Conservation (phyloP, 1,139 yeast species). For the Dujonia santamariae region DNA sequence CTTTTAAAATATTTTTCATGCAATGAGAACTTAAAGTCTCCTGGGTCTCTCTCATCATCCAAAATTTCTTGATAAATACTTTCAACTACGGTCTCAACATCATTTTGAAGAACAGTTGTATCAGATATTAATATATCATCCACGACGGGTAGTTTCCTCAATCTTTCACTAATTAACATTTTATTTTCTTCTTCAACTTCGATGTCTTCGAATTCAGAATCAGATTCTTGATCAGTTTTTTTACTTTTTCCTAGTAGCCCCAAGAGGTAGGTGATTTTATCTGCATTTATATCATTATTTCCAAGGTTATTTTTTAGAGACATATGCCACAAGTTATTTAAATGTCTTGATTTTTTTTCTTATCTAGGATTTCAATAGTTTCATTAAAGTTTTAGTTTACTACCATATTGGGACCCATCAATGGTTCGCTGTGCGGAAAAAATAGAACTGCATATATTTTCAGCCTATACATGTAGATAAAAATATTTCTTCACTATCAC, state of each 20-base stretch:
- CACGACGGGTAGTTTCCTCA: constrained; percentile 12
- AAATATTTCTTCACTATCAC: no score
- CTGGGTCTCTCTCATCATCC: constrained; percentile 13
- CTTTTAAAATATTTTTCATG: constrained; percentile 17
- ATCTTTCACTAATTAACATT: constrained; percentile 11
- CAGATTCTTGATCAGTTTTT: constrained; percentile 8
- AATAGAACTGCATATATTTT: no score
- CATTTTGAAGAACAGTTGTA: constrained; percentile 40
- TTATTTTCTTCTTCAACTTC: constrained; percentile 1
- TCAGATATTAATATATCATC: constrained; percentile 22
- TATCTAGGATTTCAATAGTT: no score
- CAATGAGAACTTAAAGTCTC: constrained; percentile 10
- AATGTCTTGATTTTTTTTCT: no score
- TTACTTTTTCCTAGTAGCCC: constrained; percentile 14
- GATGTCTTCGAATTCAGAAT: constrained; percentile 15
- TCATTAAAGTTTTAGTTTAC: no score
- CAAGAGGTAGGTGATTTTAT: constrained; percentile 16
- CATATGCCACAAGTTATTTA: no score
- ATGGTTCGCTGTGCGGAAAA: no score
- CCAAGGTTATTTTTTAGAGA: neutral
- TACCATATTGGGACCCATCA: no score
- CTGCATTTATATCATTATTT: constrained; percentile 10
- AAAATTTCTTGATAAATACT: constrained; percentile 21
- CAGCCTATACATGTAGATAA: no score
- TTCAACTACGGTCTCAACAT: constrained; percentile 35